These are phyloP conservation scores for Miscanthus lutarioriparius DNA, from an alignment of 176 grass and related monocot species.

Conservation along the genomic window DNA sequence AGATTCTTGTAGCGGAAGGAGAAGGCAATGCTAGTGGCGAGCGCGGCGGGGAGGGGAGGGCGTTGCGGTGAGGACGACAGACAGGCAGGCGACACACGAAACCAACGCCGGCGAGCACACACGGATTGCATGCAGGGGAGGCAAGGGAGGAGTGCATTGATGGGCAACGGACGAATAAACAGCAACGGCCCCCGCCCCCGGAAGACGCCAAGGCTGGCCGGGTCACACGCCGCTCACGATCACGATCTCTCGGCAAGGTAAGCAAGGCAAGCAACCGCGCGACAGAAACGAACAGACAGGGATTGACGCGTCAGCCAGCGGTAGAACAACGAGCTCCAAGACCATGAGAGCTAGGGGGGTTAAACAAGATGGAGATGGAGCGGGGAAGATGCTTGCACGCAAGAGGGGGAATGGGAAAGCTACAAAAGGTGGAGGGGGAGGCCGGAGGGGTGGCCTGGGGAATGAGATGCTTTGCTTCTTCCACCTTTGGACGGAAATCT, in stretches of 20 bases:
- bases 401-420: slow-evolving; percentile 44
- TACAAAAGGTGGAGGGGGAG: neutral
- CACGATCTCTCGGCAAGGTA: neutral
- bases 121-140: slow-evolving; percentile 21
- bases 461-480: slow-evolving; percentile 82
- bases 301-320: neutral
- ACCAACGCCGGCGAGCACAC: slow-evolving; percentile 22
- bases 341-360: neutral
- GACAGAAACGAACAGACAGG: neutral
- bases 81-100: neutral
- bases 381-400: slow-evolving; percentile 66
- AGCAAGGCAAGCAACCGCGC: slow-evolving; percentile 21
- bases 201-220: slow-evolving; percentile 45
- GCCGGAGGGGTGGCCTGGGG: neutral
- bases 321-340: neutral
- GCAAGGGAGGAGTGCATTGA: slow-evolving; percentile 28
- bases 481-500: slow-evolving; percentile 58
- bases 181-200: neutral
- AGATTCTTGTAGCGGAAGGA: slow-evolving; percentile 24
- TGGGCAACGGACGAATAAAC: neutral
- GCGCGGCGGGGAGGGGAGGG: neutral
- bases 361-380: slow-evolving; percentile 9
- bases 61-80: neutral
- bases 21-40: neutral
- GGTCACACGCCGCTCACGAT: neutral